phyloP scores from a whole-genome alignment of 139 green algal species.

The Haematococcus sp. region DNA sequence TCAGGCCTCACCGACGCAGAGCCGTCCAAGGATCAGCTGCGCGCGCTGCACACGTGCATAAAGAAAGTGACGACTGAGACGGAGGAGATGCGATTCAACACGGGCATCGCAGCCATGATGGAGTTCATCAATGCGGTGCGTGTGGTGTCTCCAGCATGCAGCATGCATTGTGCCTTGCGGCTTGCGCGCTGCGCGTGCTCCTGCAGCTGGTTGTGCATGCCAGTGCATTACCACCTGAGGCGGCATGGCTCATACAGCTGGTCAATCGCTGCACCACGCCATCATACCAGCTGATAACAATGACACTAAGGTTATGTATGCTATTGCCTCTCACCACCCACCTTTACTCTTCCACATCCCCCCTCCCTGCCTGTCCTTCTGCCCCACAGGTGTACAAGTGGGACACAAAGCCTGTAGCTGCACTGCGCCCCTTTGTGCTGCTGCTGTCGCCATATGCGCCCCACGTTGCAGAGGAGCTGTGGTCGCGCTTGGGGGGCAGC shows the following conservation, averaged over 20 bases:
- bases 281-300: too few relatives aligned
- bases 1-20: conserved; percentile 45
- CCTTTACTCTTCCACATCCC: too few relatives aligned
- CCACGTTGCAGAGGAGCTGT: conserved; percentile 94
- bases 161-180: too few relatives aligned
- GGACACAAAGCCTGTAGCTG: conserved; percentile 27
- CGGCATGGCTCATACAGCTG: too few relatives aligned
- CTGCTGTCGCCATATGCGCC: conserved; percentile 94
- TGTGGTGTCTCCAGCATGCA: conserved; percentile 38
- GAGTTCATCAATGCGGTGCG: conserved; percentile 94
- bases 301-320: too few relatives aligned
- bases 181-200: too few relatives aligned
- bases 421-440: conserved; percentile 79
- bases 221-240: too few relatives aligned
- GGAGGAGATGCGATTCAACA: conserved; percentile 98
- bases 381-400: conserved; percentile 17
- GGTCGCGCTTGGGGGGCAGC: conserved; percentile 64
- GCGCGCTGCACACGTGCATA: conserved; percentile 83
- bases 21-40: conserved; percentile 81
- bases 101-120: conserved; percentile 97
- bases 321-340: too few relatives aligned
- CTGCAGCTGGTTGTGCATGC: too few relatives aligned
- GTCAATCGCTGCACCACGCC: too few relatives aligned
- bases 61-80: conserved; percentile 93
- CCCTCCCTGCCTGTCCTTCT: too few relatives aligned